phyloP scores from a whole-genome alignment of 495 filamentous ascomycete genomes.

The Penicillium mononematosum region DNA sequence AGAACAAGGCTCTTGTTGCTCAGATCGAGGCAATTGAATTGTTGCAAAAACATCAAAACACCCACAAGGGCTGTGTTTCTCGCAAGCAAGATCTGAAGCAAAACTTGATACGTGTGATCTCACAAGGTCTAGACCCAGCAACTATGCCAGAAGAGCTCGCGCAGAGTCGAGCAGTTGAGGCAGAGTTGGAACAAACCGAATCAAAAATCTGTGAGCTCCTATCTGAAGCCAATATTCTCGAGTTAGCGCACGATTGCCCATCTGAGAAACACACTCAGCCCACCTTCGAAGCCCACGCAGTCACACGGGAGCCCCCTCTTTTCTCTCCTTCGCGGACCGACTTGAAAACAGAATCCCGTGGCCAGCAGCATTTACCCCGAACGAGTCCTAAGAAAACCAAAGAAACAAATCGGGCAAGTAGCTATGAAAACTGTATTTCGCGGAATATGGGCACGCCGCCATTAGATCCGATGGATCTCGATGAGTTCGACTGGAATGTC shows the following conservation, averaged over 20 bases:
- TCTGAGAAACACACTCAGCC: not conserved
- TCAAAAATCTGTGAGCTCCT: constrained; percentile 34
- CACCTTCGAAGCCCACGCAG: not conserved
- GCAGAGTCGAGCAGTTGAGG: constrained; percentile 35
- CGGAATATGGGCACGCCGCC: constrained; percentile 48
- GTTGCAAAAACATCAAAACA: constrained; percentile 30
- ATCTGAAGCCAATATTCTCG: constrained; percentile 22
- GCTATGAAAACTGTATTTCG: constrained; percentile 41
- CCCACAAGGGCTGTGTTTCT: constrained; percentile 26
- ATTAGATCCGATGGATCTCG: constrained; percentile 34
- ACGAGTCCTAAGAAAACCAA: constrained; percentile 12
- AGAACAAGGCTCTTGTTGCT: constrained; percentile 36
- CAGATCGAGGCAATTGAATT: constrained; percentile 38
- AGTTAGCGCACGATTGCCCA: constrained; percentile 5
- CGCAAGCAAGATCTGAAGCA: constrained; percentile 36
- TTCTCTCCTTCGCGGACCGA: constrained; percentile 5
- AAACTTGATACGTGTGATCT: constrained; percentile 34
- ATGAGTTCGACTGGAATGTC: constrained; percentile 63
- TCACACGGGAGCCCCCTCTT: not conserved
- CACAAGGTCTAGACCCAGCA: constrained; percentile 36
- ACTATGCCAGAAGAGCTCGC: constrained; percentile 37
- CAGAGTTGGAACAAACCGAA: constrained; percentile 38
- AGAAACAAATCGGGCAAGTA: constrained; percentile 9
- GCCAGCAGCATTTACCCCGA: constrained; percentile 10
- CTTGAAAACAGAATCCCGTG: constrained; percentile 1